These are phyloP conservation scores for Ascochyta rabiei DNA, from an alignment of 2,329 filamentous ascomycete species.

Conservation along the genomic window DNA sequence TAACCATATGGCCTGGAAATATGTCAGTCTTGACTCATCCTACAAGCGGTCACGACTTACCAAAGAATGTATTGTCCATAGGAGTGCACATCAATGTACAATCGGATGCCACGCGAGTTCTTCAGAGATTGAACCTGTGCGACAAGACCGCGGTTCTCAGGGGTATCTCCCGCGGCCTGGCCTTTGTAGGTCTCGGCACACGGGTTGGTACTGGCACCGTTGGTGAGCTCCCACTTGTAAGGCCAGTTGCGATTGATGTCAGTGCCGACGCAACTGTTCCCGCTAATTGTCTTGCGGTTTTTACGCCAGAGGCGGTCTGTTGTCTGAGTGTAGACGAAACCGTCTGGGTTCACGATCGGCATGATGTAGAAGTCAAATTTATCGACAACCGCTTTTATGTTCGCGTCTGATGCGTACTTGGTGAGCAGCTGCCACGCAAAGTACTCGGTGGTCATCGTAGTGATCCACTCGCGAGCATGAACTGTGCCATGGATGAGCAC, in stretches of 20 bases:
- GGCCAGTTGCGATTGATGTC: conserved; percentile 51
- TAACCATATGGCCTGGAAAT: conserved; percentile 61
- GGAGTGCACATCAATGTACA: conserved; percentile 67
- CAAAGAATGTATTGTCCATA: conserved; percentile 32
- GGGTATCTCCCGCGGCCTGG: conserved; percentile 37
- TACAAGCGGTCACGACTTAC: conserved; percentile 17
- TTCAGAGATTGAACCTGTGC: conserved; percentile 51
- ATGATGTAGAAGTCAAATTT: conserved; percentile 47
- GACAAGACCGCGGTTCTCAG: conserved; percentile 50
- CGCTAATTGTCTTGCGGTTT: conserved; percentile 44
- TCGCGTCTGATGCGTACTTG: conserved; percentile 40
- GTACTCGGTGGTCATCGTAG: conserved; percentile 38
- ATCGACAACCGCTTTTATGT: conserved; percentile 43
- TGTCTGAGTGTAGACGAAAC: conserved; percentile 48
- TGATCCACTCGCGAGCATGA: conserved; percentile 46
- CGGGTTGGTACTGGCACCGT: conserved; percentile 45
- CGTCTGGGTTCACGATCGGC: conserved; percentile 30
- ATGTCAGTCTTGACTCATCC: conserved; percentile 36
- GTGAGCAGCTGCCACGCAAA: conserved; percentile 43
- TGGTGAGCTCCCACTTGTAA: conserved; percentile 43
- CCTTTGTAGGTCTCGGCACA: conserved; percentile 49
- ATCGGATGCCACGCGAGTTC: conserved; percentile 57
- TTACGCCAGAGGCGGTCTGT: conserved; percentile 50
- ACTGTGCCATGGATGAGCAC: conserved; percentile 45
- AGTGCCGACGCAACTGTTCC: conserved; percentile 42